Base-by-base conservation (phyloP, 179 eudicot genomes). In the Spinacia oleracea region DNA sequence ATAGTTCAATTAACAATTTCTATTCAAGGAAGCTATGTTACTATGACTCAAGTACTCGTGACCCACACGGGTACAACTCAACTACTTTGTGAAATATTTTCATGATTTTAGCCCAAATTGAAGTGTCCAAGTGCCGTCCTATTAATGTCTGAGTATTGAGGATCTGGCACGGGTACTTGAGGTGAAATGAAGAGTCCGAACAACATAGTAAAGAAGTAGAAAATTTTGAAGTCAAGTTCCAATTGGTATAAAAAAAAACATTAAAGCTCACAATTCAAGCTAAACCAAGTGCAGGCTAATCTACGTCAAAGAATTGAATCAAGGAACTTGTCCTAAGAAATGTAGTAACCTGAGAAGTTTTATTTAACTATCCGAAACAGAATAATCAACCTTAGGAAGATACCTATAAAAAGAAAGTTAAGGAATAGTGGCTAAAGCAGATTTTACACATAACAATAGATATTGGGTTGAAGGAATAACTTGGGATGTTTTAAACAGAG, bases 1-100 rank as follows among this genome's bases (percentile, higher is more conserved):
- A 65, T 45, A 65, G 43, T 65, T 65, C 70, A n/a, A 43, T 29
- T 38, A 42, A 68, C 72, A 68, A 25, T 68, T 1, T 68, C 72
- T 40, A 40, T 4, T 1, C 23, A 69, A 7, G 20, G 42, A 23
- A 6, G 53, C 0, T n/a, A n/a, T n/a, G n/a, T n/a, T n/a, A n/a
- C n/a, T n/a, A n/a, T n/a, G n/a, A n/a, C n/a, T n/a, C n/a, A n/a
- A n/a, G n/a, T n/a, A n/a, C n/a, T n/a, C n/a, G n/a, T n/a, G n/a
- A n/a, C n/a, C n/a, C n/a, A n/a, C n/a, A n/a, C n/a, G n/a, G n/a
- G n/a, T n/a, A n/a, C n/a, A n/a, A n/a, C n/a, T n/a, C n/a, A n/a
- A n/a, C n/a, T n/a, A n/a, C n/a, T n/a, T n/a, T n/a, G n/a, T n/a
- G n/a, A n/a, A n/a, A n/a, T n/a, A n/a, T n/a, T n/a, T n/a, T n/a